Conservation (phyloP, 202 grass and related monocot species). For the Hordeum pubiflorum region DNA sequence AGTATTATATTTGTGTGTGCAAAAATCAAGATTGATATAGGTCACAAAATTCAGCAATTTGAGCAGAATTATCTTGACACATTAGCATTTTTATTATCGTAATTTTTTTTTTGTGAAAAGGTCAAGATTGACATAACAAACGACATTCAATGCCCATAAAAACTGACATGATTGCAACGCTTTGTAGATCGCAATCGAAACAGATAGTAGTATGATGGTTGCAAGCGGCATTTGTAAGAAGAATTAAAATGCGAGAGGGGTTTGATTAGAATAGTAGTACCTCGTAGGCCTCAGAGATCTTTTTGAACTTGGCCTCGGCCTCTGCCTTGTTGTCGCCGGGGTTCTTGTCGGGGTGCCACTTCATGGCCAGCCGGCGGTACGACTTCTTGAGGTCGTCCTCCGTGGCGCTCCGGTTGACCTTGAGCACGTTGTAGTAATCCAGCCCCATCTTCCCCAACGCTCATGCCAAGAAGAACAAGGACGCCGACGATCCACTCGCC, state of each 20-base stretch:
- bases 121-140: neutral
- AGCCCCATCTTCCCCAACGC: constrained; percentile 59
- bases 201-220: neutral
- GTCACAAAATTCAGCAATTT: neutral
- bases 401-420: constrained; percentile 70
- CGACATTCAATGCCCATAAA: neutral
- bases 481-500: neutral
- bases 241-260: neutral
- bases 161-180: neutral
- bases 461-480: constrained; percentile 31
- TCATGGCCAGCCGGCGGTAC: constrained; percentile 75
- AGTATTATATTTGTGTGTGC: neutral
- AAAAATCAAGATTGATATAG: neutral
- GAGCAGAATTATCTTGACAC: neutral
- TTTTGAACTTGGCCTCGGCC: constrained; percentile 91
- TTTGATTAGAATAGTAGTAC: constrained; percentile 3
- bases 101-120: neutral
- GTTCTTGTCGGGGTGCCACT: constrained; percentile 97
- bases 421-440: constrained; percentile 93
- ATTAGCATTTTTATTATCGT: neutral
- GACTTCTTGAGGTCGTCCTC: constrained; percentile 87
- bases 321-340: constrained; percentile 61
- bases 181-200: neutral
- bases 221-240: neutral
- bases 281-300: constrained; percentile 94